Evolutionary conservation across 2,329 filamentous ascomycete genomes (phyloP), one percentile per base, ranked within the genome.

Genomic region (Aspergillus caelatus): DNA sequence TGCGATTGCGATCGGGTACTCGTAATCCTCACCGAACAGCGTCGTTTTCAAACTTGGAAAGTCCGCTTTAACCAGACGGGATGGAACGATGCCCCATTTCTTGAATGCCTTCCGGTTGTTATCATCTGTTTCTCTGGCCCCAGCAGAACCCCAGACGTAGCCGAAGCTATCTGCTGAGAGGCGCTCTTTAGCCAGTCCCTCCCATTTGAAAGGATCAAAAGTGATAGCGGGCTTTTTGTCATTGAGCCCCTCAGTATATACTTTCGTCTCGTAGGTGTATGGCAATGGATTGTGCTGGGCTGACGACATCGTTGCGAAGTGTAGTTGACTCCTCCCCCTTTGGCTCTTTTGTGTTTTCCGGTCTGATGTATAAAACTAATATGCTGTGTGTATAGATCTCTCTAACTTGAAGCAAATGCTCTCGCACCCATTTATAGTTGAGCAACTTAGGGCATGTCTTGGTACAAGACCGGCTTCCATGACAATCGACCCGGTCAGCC

Each of bases 71-170:
- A 72, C 64, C 60, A 71, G 65, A 48, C 75, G 63, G 26, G 69
- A 66, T 19, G 75, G 63, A n/a, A 70, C 16, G 1, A 77, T 67
- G 0, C 63, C 67, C 71, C 75, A 77, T 48, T 68, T 70, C 23
- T 67, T 60, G 58, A 77, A 77, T 10, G 75, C 75, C 11, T 62
- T 61, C 3, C 67, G 66, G 60, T 77, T 77, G 54, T 73, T 71
- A 10, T 64, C 62, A 62, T 74, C 66, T 5, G 75, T 77, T 11
- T 69, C 65, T 16, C 71, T 66, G 3, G 62, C 66, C 11, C 74
- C 85, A 0, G 87, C 87, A 2, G 85, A 85, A 21, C 87, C 86
- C 36, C 80, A 79, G 36, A 89, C 83, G 73, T 89, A 89, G 63
- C 84, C 83, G 70, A 84, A 89, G 28, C 82, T 81, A n/a, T 80